phyloP scores from a whole-genome alignment of 257 asterid species.

The Dorcoceras hygrometricum region DNA sequence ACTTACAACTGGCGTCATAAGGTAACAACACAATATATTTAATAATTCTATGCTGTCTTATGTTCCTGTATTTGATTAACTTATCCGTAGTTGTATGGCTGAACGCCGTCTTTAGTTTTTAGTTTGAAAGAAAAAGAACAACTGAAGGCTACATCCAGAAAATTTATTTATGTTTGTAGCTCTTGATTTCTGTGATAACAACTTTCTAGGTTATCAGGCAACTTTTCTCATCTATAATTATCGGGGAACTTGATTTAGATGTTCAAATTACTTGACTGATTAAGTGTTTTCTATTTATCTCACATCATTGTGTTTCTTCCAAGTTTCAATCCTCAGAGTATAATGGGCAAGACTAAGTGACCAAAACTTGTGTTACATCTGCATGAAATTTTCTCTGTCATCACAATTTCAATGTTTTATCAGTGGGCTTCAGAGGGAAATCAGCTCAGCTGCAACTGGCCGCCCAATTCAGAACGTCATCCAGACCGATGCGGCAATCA shows the following conservation, averaged over 20 bases:
- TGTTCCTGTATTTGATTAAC: not conserved
- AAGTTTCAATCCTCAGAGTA: not conserved
- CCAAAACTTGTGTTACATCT: constrained; percentile 1
- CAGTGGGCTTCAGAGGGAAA: constrained; percentile 96
- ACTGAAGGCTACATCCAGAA: constrained; percentile 1
- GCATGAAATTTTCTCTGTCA: not conserved
- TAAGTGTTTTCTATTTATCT: not conserved
- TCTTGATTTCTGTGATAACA: constrained; percentile 1
- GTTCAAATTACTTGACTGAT: not conserved
- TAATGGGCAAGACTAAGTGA: not conserved
- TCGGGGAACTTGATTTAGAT: constrained; percentile 8
- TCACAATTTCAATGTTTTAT: constrained; percentile 22
- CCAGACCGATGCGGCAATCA: constrained; percentile 98
- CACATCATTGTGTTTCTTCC: not conserved
- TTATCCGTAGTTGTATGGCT: constrained; percentile 5
- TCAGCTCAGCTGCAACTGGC: constrained; percentile 97
- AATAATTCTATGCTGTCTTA: not conserved
- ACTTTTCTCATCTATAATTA: constrained; percentile 1
- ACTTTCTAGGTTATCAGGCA: constrained; percentile 4
- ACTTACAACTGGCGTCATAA: constrained; percentile 98
- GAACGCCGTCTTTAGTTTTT: constrained; percentile 10
- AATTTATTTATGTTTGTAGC: constrained; percentile 1
- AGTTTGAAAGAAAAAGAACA: constrained; percentile 17
- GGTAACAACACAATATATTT: constrained; percentile 44
- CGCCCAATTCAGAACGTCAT: constrained; percentile 98